Base-by-base conservation (phyloP, 441 rosid genomes). In the Erysimum cheiri region DNA sequence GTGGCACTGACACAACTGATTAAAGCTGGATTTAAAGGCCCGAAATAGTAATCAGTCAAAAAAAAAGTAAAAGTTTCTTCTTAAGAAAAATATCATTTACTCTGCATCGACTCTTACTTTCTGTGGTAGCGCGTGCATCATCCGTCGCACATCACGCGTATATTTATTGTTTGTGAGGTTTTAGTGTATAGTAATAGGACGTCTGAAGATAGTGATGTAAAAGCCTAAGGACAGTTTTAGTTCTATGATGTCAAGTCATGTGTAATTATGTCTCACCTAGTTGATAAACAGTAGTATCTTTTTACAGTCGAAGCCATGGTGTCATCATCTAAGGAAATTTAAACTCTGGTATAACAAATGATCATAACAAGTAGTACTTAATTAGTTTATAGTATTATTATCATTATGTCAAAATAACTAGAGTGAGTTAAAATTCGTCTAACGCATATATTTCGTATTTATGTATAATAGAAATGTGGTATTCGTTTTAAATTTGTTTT, bases 1-100 rank as follows among this genome's bases (percentile, higher is more conserved):
- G 84, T 86, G 88, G 85, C 73, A 78, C 90, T 82, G 87, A 80
- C 85, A 72, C 83, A 61, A 61, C 73, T 76, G 84, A 70, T 39
- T 55, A 82, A 83, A 83, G 82, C 55, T 72, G 78, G 43, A 73
- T 80, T 81, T 77, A 88, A 75, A 65, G 75, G 72, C 28, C 78
- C 73, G 24, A 77, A 24, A 52, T 75, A 74, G 74, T 69, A 69
- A 74, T 74, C 70, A 69, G 78, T 74, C 60, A 60, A 58, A 54
- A 54, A 22, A 11, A 66, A 65, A 43, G 69, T 74, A 74, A 67
- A 74, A 60, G 58, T 68, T 39, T 67, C 69, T 62, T 67, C 29
- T 28, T 60, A 35, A 33, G 22, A 60, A 60, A 35, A 35, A 43
- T 28, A 19, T 60, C 37, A 54, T 54, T 54, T 54, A 67, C 69